phyloP scores from a whole-genome alignment of 2,329 filamentous ascomycete genomes.

The Hymenoscyphus linearis region DNA sequence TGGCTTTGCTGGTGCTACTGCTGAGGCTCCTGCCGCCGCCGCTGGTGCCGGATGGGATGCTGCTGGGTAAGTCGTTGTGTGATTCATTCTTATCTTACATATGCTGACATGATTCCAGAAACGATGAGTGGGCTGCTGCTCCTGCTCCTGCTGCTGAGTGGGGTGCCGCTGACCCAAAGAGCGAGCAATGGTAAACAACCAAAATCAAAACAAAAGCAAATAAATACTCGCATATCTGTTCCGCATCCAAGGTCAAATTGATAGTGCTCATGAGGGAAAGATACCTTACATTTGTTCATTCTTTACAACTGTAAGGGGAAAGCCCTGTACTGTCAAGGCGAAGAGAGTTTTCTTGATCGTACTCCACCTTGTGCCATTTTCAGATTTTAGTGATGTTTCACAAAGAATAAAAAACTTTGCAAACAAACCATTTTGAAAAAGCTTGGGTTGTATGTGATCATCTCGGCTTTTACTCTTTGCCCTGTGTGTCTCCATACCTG shows the following conservation, averaged over 20 bases:
- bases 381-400: constrained; percentile 4
- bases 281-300: constrained; percentile 63
- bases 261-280: constrained; percentile 99
- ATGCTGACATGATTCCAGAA: constrained; percentile 9
- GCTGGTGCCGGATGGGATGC: constrained; percentile 58
- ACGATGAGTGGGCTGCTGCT: constrained; percentile 45
- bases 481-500: constrained; percentile 3
- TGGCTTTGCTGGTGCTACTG: constrained; percentile 43
- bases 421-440: background rate
- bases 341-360: constrained; percentile 74
- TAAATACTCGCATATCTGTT: constrained; percentile 22
- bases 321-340: constrained; percentile 90
- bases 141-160: constrained; percentile 41
- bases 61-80: constrained; percentile 35
- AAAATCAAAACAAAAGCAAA: constrained; percentile 17
- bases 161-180: constrained; percentile 47
- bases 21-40: constrained; percentile 58
- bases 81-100: background rate
- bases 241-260: constrained; percentile 46
- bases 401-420: constrained; percentile 8
- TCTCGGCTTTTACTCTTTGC: constrained; percentile 3
- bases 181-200: constrained; percentile 31
- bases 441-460: constrained; percentile 6
- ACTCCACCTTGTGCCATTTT: constrained; percentile 31
- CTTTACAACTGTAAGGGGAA: constrained; percentile 63